Evolutionary conservation across 768 basidiomycete species (phyloP), one percentile per base, ranked within the genome.

Genomic region (Hygrophorus russula): DNA sequence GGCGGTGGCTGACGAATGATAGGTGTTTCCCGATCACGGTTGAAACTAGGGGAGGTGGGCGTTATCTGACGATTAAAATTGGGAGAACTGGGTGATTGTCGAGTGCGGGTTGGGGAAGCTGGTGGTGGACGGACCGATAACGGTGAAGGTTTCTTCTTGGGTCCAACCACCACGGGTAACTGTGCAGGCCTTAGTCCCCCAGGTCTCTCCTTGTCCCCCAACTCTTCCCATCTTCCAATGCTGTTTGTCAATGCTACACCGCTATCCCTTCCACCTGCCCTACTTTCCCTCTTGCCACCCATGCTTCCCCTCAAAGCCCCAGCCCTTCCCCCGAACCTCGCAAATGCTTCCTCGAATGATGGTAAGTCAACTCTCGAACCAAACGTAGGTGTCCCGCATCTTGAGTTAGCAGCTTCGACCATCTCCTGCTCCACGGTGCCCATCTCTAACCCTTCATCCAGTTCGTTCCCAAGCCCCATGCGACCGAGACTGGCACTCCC

Each of bases 361-460:
- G 71, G 68, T 5, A 74, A 54, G 5, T 67, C 61, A 41, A 64
- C 63, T 28, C 68, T 65, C 1, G 78, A 79, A 11, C 77, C 78
- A 49, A 79, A 78, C 1, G 78, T 77, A 8, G 78, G 77, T 2
- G 78, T 78, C 8, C 71, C 74, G 47, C 75, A 78, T 31, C 76
- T 62, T 3, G 75, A 76, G 31, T 62, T 67, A 15, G 69, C 64
- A 15, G 67, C 65, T 36, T 71, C 67, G 9, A 69, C 58, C 42
- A 61, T 56, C 31, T 65, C 61, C 35, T 61, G 55, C 43, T 64
- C 61, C 5, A 44, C 48, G n/a, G 49, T 43, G 30, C 53, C 47
- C 36, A 46, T 49, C 5, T 37, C 36, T 48, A 46, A 33, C 35
- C 19, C 27, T 31, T 36, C 43, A 45, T 42, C 38, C 33, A 42